Evolutionary conservation across 305 asterid genomes (phyloP), one percentile per base, ranked within the genome.

Genomic region (Fraxinus xanthoxyloides): DNA sequence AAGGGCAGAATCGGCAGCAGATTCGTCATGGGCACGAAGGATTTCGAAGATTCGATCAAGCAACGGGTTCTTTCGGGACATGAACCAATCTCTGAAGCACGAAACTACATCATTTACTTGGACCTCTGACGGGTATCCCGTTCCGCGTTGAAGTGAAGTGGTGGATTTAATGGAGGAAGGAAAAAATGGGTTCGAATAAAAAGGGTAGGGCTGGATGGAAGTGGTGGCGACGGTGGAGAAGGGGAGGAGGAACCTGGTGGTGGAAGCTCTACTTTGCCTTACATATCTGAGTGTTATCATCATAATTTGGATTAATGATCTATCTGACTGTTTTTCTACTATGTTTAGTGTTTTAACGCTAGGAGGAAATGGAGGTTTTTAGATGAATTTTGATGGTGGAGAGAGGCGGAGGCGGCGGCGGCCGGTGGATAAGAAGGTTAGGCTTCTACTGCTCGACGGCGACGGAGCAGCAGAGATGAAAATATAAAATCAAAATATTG

Each of bases 31-130:
- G 17, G 82, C 78, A 43, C 90, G 86, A 67, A 95, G 87, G 82
- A 89, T 87, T 74, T 89, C 89, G 87, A 83, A 92, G 78, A 95
- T 90, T 40, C 80, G 85, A 21, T 90, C 95, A 75, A 83, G 82
- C 2, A 86, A 65, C 0, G 94, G 92, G 70, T 82, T 75, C 48
- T 84, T 88, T 19, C 94, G 90, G 34, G 91, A 82, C 87, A 84
- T 75, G 76, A 94, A 94, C 98, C 99, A 94, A 15, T 89, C 94
- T 8, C 88, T 90, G 80, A 92, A 92, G 43, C 87, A 87, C 28
- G 75, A 23, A 12, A 85, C 85, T 13, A 85, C 77, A 63, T 89
- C 90, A n/a, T 83, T 79, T 26, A 54, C 82, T 30, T 59, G 86
- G 6, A 72, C 10, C 54, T 77, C 87, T 23, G 85, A 26, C 31